phyloP scores from a whole-genome alignment of 257 asterid genomes.

The Osmanthus fragrans region DNA sequence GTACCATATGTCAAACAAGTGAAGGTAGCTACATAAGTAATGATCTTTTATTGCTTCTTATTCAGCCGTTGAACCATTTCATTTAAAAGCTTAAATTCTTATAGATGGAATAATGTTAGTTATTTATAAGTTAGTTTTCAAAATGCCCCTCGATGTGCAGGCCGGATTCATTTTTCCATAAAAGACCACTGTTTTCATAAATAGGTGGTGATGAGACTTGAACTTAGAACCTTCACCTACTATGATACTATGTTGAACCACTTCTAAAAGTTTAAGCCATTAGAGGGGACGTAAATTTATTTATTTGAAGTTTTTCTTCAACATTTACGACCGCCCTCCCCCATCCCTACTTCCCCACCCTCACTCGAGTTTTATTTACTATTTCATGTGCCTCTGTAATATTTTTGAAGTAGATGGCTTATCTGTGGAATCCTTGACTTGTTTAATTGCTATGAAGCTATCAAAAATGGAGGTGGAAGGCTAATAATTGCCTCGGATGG shows the following conservation, averaged over 20 bases:
- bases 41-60: not conserved
- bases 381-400: not conserved
- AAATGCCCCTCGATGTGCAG: not conserved
- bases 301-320: not conserved
- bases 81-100: not conserved
- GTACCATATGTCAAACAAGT: slow-evolving; percentile 80
- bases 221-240: not conserved
- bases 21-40: slow-evolving; percentile 41
- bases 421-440: slow-evolving; percentile 8
- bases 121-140: not conserved
- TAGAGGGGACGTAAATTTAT: not conserved
- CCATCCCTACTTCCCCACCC: not conserved
- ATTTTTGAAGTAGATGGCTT: not conserved
- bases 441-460: slow-evolving; percentile 37
- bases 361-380: not conserved
- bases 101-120: not conserved
- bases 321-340: not conserved
- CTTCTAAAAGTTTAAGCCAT: not conserved
- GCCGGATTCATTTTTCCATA: not conserved
- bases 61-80: not conserved
- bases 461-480: slow-evolving; percentile 75
- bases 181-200: not conserved
- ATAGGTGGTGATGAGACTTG: not conserved
- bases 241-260: not conserved
- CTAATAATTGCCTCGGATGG: slow-evolving; percentile 91